Conservation (phyloP, 75 land plant genomes). For the Selaginella moellendorffii region DNA sequence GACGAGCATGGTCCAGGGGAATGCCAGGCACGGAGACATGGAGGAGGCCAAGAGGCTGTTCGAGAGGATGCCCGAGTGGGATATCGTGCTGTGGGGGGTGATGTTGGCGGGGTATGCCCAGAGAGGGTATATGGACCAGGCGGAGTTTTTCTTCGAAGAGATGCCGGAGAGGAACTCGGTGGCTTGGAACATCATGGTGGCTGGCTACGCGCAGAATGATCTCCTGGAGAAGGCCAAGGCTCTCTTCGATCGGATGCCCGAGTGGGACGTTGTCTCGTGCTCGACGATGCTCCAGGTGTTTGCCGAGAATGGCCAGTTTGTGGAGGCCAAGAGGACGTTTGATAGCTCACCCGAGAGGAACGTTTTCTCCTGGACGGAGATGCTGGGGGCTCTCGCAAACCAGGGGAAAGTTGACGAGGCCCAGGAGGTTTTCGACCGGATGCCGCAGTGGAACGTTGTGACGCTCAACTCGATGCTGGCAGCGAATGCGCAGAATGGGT, state of each 20-base stretch:
- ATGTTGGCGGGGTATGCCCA: neutral
- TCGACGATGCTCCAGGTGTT: neutral
- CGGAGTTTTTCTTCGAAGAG: neutral
- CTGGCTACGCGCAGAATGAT: neutral
- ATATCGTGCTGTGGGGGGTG: neutral
- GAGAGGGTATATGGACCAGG: neutral
- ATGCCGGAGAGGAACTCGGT: neutral
- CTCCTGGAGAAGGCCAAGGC: neutral
- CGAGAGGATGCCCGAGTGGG: neutral
- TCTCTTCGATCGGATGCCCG: neutral
- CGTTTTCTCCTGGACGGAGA: neutral
- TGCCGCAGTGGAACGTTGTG: neutral
- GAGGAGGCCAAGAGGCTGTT: neutral
- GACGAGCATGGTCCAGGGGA: neutral
- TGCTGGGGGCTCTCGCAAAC: neutral
- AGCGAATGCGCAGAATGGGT: conserved; percentile 1
- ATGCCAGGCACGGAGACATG: neutral
- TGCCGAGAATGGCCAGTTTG: neutral
- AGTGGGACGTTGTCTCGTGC: neutral
- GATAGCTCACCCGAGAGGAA: neutral
- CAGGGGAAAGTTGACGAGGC: neutral
- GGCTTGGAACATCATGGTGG: neutral
- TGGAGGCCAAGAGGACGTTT: neutral
- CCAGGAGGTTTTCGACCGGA: neutral
- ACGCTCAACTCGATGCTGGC: neutral